Conservation (phyloP, 2,329 filamentous ascomycete species). For the Pseudodiploospora longispora region DNA sequence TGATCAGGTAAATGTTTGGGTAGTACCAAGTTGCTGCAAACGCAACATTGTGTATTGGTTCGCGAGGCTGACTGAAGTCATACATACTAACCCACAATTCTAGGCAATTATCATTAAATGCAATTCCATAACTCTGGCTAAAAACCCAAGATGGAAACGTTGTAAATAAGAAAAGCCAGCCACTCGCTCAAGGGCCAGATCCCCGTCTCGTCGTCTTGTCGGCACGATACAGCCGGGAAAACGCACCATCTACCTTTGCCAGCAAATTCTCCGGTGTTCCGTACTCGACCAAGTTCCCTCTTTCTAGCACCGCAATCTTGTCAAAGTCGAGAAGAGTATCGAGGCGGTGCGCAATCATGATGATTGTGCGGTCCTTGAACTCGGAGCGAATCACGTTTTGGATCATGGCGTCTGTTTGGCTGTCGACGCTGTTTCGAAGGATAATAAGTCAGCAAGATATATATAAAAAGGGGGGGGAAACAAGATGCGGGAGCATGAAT, state of each 20-base stretch:
- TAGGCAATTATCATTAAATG: too few species aligned
- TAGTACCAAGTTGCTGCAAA: too few species aligned
- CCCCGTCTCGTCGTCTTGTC: constrained; percentile 14
- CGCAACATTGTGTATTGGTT: too few species aligned
- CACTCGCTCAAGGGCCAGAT: not conserved
- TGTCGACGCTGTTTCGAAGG: constrained; percentile 17
- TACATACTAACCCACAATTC: too few species aligned
- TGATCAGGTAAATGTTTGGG: too few species aligned
- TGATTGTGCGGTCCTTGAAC: constrained; percentile 22
- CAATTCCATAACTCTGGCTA: constrained; percentile 22
- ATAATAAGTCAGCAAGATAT: not conserved
- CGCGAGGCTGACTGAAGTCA: too few species aligned
- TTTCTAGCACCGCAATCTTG: constrained; percentile 22
- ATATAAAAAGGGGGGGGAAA: constrained; percentile 1
- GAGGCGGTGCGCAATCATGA: constrained; percentile 27
- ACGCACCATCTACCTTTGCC: constrained; percentile 11
- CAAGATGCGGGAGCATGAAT: too few species aligned
- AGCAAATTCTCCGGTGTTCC: constrained; percentile 18
- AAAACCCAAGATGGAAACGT: constrained; percentile 35
- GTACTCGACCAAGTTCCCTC: constrained; percentile 20
- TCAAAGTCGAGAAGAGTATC: constrained; percentile 27
- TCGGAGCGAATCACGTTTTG: constrained; percentile 21
- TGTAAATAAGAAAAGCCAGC: constrained; percentile 23
- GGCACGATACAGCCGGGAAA: constrained; percentile 16
- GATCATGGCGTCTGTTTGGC: constrained; percentile 20